phyloP scores from a whole-genome alignment of 2,329 filamentous ascomycete genomes.

The Furcasterigmium sp. region DNA sequence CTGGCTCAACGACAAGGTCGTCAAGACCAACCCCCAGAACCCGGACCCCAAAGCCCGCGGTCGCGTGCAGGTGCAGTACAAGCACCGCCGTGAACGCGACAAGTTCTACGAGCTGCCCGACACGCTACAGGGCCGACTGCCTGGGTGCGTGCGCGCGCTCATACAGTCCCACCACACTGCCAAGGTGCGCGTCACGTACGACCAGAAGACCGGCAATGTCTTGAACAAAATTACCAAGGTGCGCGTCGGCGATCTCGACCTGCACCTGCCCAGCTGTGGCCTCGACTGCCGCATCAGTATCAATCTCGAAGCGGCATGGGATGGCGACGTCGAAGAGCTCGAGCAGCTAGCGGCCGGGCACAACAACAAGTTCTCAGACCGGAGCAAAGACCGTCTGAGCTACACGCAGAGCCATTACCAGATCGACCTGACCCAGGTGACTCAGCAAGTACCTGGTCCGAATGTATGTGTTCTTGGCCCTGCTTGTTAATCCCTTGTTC shows the following conservation, averaged over 20 bases:
- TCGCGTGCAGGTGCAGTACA: conserved; percentile 67
- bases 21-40: conserved; percentile 51
- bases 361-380: conserved; percentile 46
- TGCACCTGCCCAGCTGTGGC: conserved; percentile 69
- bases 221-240: conserved; percentile 87
- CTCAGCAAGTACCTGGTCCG: conserved; percentile 32
- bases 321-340: conserved; percentile 59
- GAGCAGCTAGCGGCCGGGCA: conserved; percentile 31
- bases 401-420: conserved; percentile 86
- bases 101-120: conserved; percentile 73
- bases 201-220: conserved; percentile 65
- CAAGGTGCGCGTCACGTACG: conserved; percentile 70
- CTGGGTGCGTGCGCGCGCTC: conserved; percentile 57
- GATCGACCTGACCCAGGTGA: conserved; percentile 90
- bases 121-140: conserved; percentile 54
- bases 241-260: conserved; percentile 80
- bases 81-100: conserved; percentile 78
- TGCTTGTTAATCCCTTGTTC: conserved; percentile 11
- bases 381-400: conserved; percentile 85
- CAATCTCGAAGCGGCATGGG: conserved; percentile 87
- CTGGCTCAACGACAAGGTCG: conserved; percentile 69
- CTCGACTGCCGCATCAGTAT: conserved; percentile 93
- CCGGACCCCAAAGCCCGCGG: conserved; percentile 32
- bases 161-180: conserved; percentile 50
- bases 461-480: conserved; percentile 25